phyloP scores from a whole-genome alignment of 371 early-diverging fungal species.

The Dichotomocladium elegans region DNA sequence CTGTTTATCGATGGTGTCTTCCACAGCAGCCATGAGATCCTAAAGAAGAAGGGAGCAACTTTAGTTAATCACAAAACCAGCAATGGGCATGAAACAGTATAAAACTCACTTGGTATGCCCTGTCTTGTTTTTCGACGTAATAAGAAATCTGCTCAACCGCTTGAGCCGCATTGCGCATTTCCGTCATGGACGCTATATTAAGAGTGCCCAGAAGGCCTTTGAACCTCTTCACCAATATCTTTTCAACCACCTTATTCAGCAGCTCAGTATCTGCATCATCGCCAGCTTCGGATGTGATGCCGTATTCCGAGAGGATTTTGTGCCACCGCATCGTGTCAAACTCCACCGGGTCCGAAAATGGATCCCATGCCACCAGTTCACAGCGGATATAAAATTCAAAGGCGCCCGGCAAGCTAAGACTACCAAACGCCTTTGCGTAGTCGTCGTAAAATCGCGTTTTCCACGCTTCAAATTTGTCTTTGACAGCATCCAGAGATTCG shows the following conservation, averaged over 20 bases:
- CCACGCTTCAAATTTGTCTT: conserved; percentile 63
- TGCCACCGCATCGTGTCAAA: conserved; percentile 61
- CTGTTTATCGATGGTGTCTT: conserved; percentile 25
- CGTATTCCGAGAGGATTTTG: conserved; percentile 39
- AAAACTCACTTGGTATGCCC: conserved; percentile 27
- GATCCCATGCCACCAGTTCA: conserved; percentile 62
- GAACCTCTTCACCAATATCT: conserved; percentile 31
- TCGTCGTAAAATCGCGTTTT: conserved; percentile 58
- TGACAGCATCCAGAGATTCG: conserved; percentile 46
- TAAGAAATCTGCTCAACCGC: conserved; percentile 39
- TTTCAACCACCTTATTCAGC: conserved; percentile 56
- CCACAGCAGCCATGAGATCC: conserved; percentile 21
- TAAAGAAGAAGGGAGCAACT: not conserved
- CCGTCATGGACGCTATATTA: conserved; percentile 23
- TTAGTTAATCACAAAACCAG: too few species aligned
- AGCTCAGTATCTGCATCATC: conserved; percentile 55
- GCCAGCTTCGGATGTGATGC: conserved; percentile 34
- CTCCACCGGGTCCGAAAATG: conserved; percentile 42
- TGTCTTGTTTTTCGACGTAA: conserved; percentile 39
- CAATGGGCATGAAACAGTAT: not conserved
- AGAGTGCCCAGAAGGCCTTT: conserved; percentile 30
- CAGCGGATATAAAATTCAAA: conserved; percentile 68
- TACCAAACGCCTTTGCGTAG: conserved; percentile 68
- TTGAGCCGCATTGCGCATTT: conserved; percentile 36
- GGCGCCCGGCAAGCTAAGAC: conserved; percentile 62